Evolutionary conservation across 2,329 filamentous ascomycete genomes (phyloP), one percentile per base, ranked within the genome.

Genomic region (Ophiocordyceps robertsii): DNA sequence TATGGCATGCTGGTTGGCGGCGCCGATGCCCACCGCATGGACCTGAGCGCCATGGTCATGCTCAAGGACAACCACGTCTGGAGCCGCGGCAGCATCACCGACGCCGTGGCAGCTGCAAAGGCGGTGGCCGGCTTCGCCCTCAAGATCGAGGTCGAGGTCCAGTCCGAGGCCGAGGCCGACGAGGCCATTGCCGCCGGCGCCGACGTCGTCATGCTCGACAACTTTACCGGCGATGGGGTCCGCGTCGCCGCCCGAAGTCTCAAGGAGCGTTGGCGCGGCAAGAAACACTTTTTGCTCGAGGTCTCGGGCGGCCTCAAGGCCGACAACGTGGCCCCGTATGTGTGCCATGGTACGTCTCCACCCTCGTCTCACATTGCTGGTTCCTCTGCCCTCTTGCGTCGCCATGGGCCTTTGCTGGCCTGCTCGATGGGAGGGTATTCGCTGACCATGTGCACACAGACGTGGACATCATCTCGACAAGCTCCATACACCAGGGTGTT

Each of bases 21-120:
- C 11, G 89, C 87, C 14, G 92, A 98, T 64, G 77, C 82, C 3
- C 92, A 98, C 62, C 73, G 92, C 29, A 86, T 95, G 65, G 92
- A 98, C 60, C 70, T 98, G 44, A 84, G 80, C 60, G 77, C 82
- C 49, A 96, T 98, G 92, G 89, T 89, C 44, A 98, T 98, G 92
- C 73, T 98, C 50, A 98, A 98, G 69, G 92, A 98, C 65, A 98
- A 98, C 64, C 92, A 98, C 64, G 82, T 98, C 44, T 95, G 90
- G 83, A 87, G 86, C 48, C 82, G 84, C 42, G 82, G 82, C 24
- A 85, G 83, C 57, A 96, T 98, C 61, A 80, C 83, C 1, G 78
- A 84, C 19, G 92, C 92, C 6, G 89, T 98, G 21, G 69, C 69
- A 35, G 86, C 90, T 2, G 92, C 92, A 21, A 86, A 86, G 59